These are phyloP conservation scores for Berberis vulgaris DNA, from an alignment of 164 flowering plant genomes.

Conservation along the genomic window DNA sequence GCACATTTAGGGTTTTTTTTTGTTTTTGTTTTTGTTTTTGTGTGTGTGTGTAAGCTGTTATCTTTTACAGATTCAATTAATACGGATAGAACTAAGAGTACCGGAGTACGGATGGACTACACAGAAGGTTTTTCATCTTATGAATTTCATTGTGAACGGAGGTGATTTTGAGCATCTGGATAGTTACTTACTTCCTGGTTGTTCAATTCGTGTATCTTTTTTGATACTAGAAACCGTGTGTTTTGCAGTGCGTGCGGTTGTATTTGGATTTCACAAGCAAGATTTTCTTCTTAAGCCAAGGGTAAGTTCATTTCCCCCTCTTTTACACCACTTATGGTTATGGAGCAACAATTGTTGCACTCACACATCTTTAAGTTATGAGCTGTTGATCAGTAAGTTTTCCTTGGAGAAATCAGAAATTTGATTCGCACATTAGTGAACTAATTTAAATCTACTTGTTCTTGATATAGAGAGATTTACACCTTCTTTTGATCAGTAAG, in stretches of 20 bases:
- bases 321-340: neutral
- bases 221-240: slow-evolving; percentile 1
- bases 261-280: slow-evolving; percentile 83
- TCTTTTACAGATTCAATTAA: slow-evolving; percentile 59
- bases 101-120: slow-evolving; percentile 99
- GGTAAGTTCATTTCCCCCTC: slow-evolving; percentile 29
- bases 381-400: too few relatives aligned
- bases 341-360: neutral
- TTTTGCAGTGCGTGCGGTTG: slow-evolving; percentile 76
- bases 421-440: too few relatives aligned
- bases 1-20: too few relatives aligned
- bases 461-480: too few relatives aligned
- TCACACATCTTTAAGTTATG: too few relatives aligned
- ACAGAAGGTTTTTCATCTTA: slow-evolving; percentile 94
- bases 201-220: neutral
- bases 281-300: slow-evolving; percentile 64
- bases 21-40: too few relatives aligned
- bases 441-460: too few relatives aligned
- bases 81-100: slow-evolving; percentile 80
- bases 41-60: too few relatives aligned
- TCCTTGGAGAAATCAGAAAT: too few relatives aligned
- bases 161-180: slow-evolving; percentile 31
- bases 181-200: neutral
- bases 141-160: slow-evolving; percentile 97
- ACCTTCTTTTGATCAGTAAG: too few relatives aligned